Evolutionary conservation across 768 basidiomycete genomes (phyloP).

Genomic region (Leucocoprinus leucothites): DNA sequence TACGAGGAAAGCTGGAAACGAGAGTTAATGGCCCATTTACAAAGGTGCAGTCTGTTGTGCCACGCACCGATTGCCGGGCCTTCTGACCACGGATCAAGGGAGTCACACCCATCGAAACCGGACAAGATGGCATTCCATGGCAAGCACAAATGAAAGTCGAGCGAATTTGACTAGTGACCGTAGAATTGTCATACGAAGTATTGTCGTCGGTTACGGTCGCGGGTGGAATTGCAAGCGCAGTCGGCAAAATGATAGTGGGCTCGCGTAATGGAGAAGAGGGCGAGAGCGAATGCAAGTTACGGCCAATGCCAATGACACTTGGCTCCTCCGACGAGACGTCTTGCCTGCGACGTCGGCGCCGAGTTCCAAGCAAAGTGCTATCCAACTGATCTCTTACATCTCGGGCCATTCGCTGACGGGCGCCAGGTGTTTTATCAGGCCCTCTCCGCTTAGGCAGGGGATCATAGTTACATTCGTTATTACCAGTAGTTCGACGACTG

Average conservation of each 20-base stretch:
- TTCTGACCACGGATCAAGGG: background rate
- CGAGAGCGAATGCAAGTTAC: slow-evolving; percentile 5
- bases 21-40: background rate
- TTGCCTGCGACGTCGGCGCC: slow-evolving; percentile 34
- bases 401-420: slow-evolving; percentile 59
- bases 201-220: background rate
- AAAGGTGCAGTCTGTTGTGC: background rate
- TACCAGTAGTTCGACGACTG: slow-evolving; percentile 42
- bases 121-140: slow-evolving; percentile 29
- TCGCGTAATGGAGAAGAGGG: background rate
- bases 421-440: slow-evolving; percentile 78
- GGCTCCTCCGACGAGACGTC: slow-evolving; percentile 2
- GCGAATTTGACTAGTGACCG: slow-evolving; percentile 15
- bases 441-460: slow-evolving; percentile 72
- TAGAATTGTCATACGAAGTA: background rate
- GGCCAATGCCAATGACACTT: background rate
- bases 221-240: background rate
- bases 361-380: slow-evolving; percentile 19
- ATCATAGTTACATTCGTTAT: slow-evolving; percentile 63
- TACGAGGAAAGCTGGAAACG: slow-evolving; percentile 17
- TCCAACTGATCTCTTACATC: slow-evolving; percentile 35
- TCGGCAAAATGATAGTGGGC: slow-evolving; percentile 1
- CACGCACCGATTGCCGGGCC: background rate
- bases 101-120: slow-evolving; percentile 13
- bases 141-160: slow-evolving; percentile 23